Evolutionary conservation across 129 eudicot species (phyloP).

Genomic region (Silybum marianum): DNA sequence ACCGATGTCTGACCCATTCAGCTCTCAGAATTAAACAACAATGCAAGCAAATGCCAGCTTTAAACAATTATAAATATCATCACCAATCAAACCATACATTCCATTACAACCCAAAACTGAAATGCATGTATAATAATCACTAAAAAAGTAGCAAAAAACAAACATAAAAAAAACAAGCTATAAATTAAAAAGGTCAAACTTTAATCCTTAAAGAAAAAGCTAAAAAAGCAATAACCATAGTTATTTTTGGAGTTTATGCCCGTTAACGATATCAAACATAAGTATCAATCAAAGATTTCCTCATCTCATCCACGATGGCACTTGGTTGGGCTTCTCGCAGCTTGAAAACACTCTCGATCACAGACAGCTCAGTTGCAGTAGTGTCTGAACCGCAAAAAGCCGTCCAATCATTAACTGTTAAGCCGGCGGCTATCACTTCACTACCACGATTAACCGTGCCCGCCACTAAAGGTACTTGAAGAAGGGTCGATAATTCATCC

Average conservation of each 20-base stretch:
- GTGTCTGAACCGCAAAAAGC: conserved; percentile 85
- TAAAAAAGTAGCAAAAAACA: conserved; percentile 6
- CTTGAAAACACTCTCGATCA: conserved; percentile 83
- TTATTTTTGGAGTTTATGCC: not conserved
- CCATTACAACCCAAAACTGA: not conserved
- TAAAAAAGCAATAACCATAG: not conserved
- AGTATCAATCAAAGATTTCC: conserved; percentile 74
- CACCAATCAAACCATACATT: not conserved
- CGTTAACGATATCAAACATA: conserved; percentile 45
- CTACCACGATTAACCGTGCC: conserved; percentile 91
- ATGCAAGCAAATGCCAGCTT: not conserved
- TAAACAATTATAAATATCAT: not conserved
- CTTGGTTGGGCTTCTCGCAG: conserved; percentile 76
- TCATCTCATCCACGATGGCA: conserved; percentile 77
- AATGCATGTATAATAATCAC: not conserved
- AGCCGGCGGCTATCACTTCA: conserved; percentile 74
- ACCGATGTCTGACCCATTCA: not conserved
- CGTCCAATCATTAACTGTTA: conserved; percentile 84
- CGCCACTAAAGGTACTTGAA: conserved; percentile 86
- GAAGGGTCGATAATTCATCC: conserved; percentile 83
- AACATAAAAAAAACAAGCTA: not conserved
- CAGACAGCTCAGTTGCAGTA: conserved; percentile 73
- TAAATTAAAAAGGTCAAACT: not conserved
- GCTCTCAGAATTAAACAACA: not conserved
- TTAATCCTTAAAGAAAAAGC: not conserved